Evolutionary conservation across 208 protist genomes (phyloP), one percentile per base, ranked within the genome.

Genomic region (Trypanosoma melophagium): DNA sequence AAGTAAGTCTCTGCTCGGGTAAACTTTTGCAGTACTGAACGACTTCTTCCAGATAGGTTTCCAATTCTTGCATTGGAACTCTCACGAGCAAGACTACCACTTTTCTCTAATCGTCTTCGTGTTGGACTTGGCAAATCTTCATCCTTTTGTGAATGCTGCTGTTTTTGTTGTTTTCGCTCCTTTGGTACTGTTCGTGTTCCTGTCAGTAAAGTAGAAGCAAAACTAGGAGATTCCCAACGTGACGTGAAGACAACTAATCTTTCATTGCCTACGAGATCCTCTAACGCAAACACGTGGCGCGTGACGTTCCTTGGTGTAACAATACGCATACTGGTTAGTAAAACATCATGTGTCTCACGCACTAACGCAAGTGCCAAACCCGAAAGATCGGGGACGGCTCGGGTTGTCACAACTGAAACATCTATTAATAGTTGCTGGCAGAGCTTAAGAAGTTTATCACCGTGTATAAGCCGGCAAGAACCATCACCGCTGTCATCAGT

Each of bases 211-310:
- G 55, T 42, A 12, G 69, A 71, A 17, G 64, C 58, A 25, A 59
- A 57, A 22, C 55, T 22, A 35, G 77, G 66, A 12, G 75, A 71
- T 60, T 56, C 62, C 65, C 57, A 82, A 64, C 42, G 77, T 66
- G 25, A 90, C 40, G 79, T 85, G 31, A 89, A 86, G 19, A 93
- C 74, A n/a, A 86, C 50, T 0, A 93, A 56, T 0, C 66, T 61
- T 14, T 74, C 78, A 0, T 67, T 51, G 35, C 70, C 63, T 17
- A 87, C 24, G 22, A 93, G 55, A 44, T 89, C 83, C n/a, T 83
- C 74, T 0, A 93, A 50, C 54, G 78, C 78, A 67, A 93, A 90
- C 12, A 81, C 19, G 64, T 90, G 75, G 28, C 77, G 69, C 13
- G 69, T 54, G 8, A 82, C 45, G 41, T 79, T 68, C 9, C 64